Conservation (phyloP, 2,329 filamentous ascomycete genomes). For the Emergomyces africanus region DNA sequence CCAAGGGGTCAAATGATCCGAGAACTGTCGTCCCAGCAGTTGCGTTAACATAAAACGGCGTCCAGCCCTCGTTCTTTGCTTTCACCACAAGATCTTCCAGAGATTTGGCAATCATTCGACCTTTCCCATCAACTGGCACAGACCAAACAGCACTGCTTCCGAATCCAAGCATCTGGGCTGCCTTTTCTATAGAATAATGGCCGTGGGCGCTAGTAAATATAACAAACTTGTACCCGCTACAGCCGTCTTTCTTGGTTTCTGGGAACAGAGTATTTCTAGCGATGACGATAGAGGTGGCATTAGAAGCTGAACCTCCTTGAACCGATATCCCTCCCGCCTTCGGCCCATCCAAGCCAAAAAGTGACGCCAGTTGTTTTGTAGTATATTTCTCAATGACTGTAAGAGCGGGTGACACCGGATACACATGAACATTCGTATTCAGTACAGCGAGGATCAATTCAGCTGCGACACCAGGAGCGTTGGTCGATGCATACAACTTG, state of each 20-base stretch:
- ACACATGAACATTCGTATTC: slow-evolving; percentile 93
- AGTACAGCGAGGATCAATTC: slow-evolving; percentile 74
- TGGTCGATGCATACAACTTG: slow-evolving; percentile 86
- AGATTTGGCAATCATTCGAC: slow-evolving; percentile 56
- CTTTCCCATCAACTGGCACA: slow-evolving; percentile 59
- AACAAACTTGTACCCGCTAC: slow-evolving; percentile 52
- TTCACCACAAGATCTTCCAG: slow-evolving; percentile 51
- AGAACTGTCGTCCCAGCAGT: slow-evolving; percentile 91
- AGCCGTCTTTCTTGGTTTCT: slow-evolving; percentile 60
- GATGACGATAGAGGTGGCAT: slow-evolving; percentile 72
- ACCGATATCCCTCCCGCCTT: slow-evolving; percentile 58
- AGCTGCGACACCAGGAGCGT: slow-evolving; percentile 71
- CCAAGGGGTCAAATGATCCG: slow-evolving; percentile 75
- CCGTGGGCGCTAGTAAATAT: slow-evolving; percentile 83
- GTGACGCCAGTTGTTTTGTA: slow-evolving; percentile 54
- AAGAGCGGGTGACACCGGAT: slow-evolving; percentile 80
- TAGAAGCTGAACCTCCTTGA: slow-evolving; percentile 74
- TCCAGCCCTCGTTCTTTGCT: slow-evolving; percentile 55
- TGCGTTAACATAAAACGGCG: slow-evolving; percentile 88
- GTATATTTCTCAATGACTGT: slow-evolving; percentile 81
- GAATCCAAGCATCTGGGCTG: slow-evolving; percentile 78
- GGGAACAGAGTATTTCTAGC: slow-evolving; percentile 81
- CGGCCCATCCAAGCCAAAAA: slow-evolving; percentile 64
- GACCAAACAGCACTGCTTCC: slow-evolving; percentile 60
- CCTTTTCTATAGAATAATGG: slow-evolving; percentile 92